Base-by-base conservation (phyloP, 2,329 filamentous ascomycete species). In the Pseudopyricularia javanii region DNA sequence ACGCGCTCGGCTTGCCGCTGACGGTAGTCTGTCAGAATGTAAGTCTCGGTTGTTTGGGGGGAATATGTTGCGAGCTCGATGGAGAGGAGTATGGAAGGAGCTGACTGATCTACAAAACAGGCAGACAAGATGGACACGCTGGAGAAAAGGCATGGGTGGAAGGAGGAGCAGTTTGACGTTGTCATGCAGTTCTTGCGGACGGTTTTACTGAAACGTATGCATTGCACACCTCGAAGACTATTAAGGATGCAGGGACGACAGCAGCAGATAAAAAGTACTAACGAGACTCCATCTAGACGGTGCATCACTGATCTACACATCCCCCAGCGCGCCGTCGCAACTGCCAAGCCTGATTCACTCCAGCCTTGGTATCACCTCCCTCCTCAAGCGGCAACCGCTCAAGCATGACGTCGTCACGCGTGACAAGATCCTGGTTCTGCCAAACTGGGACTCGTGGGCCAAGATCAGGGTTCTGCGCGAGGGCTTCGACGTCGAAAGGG, bases 361-460 rank as follows among this genome's bases (percentile, higher is more conserved):
- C 11, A 89, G 86, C 51, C 75, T 96, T 17, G 88, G 87, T 52
- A 91, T 95, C 65, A 88, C 88, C 56, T 94, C 88, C 22, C 76
- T 93, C 20, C 73, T 94, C 17, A 88, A 88, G 67, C 80, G 83
- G 57, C 80, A 88, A 62, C 81, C 85, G 24, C 75, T 94, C 24
- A 93, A 89, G 69, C 86, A 91, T 65, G 95, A 95, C 61, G 87
- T 94, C 56, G 93, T 94, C 59, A 93, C 93, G 69, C 80, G 91
- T 55, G 91, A 95, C 67, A 94, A 94, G 74, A 91, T 98, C 53
- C 76, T 96, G 5, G 87, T 98, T 1, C 91, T 91, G 2, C 86
- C 91, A 15, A 96, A 96, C 66, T 98, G 93, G 93, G 93, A 98
- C 68, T 96, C 91, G 0, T 96, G 90, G 88, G 91, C 90, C 55